Evolutionary conservation across 1,284 basidiomycete genomes (phyloP), one percentile per base, ranked within the genome.

Genomic region (Cutaneotrichosporon sp.): DNA sequence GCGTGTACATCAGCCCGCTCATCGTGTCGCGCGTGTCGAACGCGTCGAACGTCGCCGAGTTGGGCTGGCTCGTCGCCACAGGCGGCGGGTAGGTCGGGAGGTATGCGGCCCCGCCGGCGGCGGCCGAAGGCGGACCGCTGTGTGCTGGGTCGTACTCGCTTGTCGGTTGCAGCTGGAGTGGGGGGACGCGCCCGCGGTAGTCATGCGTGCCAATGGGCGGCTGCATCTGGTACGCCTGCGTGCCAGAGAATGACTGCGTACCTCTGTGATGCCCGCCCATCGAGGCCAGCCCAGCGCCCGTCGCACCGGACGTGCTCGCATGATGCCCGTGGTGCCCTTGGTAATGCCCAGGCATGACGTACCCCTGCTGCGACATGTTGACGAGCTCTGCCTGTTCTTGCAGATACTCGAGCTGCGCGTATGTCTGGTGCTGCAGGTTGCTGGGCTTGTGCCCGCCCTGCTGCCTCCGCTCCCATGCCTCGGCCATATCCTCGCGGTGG

Each of bases 311-410:
- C 4, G 45, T 46, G 63, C 45, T 65, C 54, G 59, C 63, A 52
- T 24, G 62, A 43, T 55, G 59, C 18, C 45, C 52, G 27, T 29
- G 38, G 18, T 36, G 54, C 10, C 51, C 51, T 16, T 43, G 38
- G 55, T 76, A 77, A 31, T 71, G 71, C 29, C 75, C 74, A n/a
- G 74, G 69, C 66, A 75, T 66, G 69, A 78, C 69, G 70, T 73
- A 77, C 8, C 67, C 69, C 36, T 68, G 63, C 51, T 64, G 57
- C 1, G 63, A 62, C 67, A 76, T 73, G 18, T 87, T 85, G 4
- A 87, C 89, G 64, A 92, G 82, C 78, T 95, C 92, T 1, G 91
- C 93, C 75, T 95, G 93, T 75, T 95, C 92, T 71, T 95, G 91
- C 60, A 97, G 78, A 76, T 86, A 90, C 76, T 95, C 92, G 55